Conservation (phyloP, 1,139 yeast species). For the Blastobotrys apis region DNA sequence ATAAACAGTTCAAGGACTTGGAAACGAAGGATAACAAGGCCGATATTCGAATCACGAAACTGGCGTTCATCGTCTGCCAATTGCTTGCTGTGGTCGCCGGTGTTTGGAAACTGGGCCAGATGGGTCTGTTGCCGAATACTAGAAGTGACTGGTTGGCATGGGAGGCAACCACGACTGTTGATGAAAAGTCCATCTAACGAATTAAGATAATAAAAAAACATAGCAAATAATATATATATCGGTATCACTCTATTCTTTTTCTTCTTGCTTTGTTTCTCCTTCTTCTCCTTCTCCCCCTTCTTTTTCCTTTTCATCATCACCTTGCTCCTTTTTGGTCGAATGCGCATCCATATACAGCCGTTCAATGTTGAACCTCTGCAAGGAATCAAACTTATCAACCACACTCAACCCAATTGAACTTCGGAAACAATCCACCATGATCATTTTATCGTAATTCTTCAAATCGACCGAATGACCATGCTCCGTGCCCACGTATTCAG, state of each 20-base stretch:
- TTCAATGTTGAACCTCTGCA: slow-evolving; percentile 57
- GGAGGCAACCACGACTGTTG: slow-evolving; percentile 50
- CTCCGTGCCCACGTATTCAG: slow-evolving; percentile 47
- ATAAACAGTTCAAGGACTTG: slow-evolving; percentile 39
- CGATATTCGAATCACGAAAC: slow-evolving; percentile 47
- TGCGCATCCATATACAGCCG: too few relatives aligned
- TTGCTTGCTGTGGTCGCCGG: slow-evolving; percentile 68
- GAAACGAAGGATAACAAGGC: slow-evolving; percentile 32
- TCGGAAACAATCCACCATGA: slow-evolving; percentile 83
- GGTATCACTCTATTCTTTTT: not conserved
- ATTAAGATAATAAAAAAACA: too few relatives aligned
- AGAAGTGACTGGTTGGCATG: slow-evolving; percentile 91
- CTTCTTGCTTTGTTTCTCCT: not conserved
- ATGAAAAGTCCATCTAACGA: slow-evolving; percentile 15
- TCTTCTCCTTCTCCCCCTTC: not conserved
- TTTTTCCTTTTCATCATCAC: not conserved
- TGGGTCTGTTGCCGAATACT: slow-evolving; percentile 89
- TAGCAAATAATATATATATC: not conserved
- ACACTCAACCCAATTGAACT: slow-evolving; percentile 40
- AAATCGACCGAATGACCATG: slow-evolving; percentile 71
- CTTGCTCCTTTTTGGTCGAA: not conserved
- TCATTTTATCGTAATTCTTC: slow-evolving; percentile 71
- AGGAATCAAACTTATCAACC: slow-evolving; percentile 56
- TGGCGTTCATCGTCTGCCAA: slow-evolving; percentile 56
- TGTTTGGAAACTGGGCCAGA: slow-evolving; percentile 72